Evolutionary conservation across 345 rosid genomes (phyloP).

Genomic region (Hypericum perforatum): DNA sequence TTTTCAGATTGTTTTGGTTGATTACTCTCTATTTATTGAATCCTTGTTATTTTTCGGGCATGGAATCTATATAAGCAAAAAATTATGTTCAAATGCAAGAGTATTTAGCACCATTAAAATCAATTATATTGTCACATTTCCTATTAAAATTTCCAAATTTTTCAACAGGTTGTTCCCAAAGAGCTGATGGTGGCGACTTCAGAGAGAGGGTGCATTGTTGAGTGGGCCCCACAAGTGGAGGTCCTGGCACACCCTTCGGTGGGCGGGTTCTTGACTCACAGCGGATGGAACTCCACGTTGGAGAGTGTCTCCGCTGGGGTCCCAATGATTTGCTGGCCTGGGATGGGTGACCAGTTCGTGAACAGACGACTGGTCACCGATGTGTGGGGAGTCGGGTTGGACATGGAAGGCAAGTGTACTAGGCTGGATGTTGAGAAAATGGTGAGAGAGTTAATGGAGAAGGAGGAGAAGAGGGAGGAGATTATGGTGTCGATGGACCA

Average conservation of each 20-base stretch:
- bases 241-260: constrained; percentile 21
- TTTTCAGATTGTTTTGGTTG: no score
- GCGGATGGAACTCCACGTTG: constrained; percentile 23
- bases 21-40: no score
- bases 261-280: constrained; percentile 32
- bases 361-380: constrained; percentile 26
- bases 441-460: constrained; percentile 16
- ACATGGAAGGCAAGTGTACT: constrained; percentile 25
- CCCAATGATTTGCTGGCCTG: constrained; percentile 33
- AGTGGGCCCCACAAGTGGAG: constrained; percentile 22
- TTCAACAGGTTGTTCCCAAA: background rate
- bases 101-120: no score
- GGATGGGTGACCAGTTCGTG: constrained; percentile 25
- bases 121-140: no score
- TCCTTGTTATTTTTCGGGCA: no score
- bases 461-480: constrained; percentile 4
- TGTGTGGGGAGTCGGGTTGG: constrained; percentile 26
- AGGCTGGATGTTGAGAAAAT: constrained; percentile 14
- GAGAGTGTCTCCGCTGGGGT: constrained; percentile 26
- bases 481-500: background rate
- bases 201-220: constrained; percentile 10
- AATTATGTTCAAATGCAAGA: no score
- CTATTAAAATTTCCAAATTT: no score
- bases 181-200: background rate
- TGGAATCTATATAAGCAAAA: no score